A percentile compares a stretch with the other conserved stretches of the same genome.
Conservation (phyloP, 1,284 basidiomycete genomes). For the Tilletia caries region DNA sequence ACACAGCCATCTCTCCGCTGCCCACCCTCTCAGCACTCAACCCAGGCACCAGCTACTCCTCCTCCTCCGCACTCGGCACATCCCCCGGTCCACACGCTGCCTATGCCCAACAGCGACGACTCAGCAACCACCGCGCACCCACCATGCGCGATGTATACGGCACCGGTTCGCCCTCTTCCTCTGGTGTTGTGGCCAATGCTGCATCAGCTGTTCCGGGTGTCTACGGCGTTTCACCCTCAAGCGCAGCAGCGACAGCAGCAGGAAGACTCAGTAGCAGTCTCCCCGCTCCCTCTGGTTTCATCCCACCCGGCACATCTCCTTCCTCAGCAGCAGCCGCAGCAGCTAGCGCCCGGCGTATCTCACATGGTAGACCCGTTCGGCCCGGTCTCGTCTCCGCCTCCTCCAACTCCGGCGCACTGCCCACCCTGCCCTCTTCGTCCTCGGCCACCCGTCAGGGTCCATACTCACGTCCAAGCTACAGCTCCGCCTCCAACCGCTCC, state of each 20-base stretch:
- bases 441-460: background rate
- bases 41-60: slow-evolving; percentile 19
- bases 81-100: slow-evolving; percentile 23
- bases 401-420: background rate
- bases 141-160: slow-evolving; percentile 11
- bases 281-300: background rate
- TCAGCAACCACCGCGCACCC: slow-evolving; percentile 12
- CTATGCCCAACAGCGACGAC: slow-evolving; percentile 33
- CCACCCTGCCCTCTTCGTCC: no score
- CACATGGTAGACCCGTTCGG: background rate
- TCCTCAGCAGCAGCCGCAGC: background rate
- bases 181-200: no score
- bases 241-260: slow-evolving; percentile 5
- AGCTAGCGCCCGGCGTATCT: background rate
- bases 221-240: slow-evolving; percentile 5
- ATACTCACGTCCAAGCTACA: background rate
- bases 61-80: slow-evolving; percentile 22
- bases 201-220: no score
- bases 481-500: background rate
- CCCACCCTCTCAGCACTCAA: slow-evolving; percentile 20
- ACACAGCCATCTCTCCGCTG: slow-evolving; percentile 16
- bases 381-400: background rate
- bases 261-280: background rate
- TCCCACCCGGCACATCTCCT: background rate
- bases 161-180: background rate